These are phyloP conservation scores for Solanum arcanum DNA, from an alignment of 257 asterid genomes.

Conservation along the genomic window DNA sequence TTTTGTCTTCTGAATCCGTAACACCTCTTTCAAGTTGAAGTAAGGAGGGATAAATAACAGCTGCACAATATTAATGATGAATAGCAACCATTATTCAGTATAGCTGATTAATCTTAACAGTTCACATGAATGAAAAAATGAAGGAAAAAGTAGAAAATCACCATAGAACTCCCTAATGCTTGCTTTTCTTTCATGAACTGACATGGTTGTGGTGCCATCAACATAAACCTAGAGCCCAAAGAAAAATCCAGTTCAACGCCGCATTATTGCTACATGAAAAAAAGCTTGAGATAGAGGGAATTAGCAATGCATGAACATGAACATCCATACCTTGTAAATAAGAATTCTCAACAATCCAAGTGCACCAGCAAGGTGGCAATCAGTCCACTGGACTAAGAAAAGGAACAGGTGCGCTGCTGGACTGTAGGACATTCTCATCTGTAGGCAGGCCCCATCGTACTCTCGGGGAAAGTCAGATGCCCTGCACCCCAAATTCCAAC, in stretches of 20 bases:
- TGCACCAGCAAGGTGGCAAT: conserved; percentile 90
- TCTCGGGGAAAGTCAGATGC: conserved; percentile 84
- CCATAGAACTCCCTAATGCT: conserved; percentile 93
- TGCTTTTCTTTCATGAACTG: conserved; percentile 89
- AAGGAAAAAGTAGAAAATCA: conserved; percentile 10
- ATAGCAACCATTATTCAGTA: background rate
- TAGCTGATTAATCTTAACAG: background rate
- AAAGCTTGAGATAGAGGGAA: background rate
- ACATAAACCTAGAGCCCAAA: conserved; percentile 58
- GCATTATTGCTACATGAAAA: background rate
- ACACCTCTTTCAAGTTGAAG: conserved; percentile 83
- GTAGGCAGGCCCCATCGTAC: conserved; percentile 88
- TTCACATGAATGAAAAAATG: background rate
- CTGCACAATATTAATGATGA: conserved; percentile 31
- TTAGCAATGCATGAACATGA: background rate
- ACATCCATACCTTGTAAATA: conserved; percentile 58
- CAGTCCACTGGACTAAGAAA: conserved; percentile 93
- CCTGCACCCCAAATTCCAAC: conserved; percentile 25
- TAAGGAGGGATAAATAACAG: conserved; percentile 84
- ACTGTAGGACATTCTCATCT: conserved; percentile 93
- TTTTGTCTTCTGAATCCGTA: conserved; percentile 75
- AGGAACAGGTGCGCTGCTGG: conserved; percentile 90
- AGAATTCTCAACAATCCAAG: conserved; percentile 85
- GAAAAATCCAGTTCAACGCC: background rate
- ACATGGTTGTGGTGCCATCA: conserved; percentile 95